Evolutionary conservation across 192 early-diverging fungal genomes (phyloP), one percentile per base, ranked within the genome.

Genomic region (Backusella psychrophila): DNA sequence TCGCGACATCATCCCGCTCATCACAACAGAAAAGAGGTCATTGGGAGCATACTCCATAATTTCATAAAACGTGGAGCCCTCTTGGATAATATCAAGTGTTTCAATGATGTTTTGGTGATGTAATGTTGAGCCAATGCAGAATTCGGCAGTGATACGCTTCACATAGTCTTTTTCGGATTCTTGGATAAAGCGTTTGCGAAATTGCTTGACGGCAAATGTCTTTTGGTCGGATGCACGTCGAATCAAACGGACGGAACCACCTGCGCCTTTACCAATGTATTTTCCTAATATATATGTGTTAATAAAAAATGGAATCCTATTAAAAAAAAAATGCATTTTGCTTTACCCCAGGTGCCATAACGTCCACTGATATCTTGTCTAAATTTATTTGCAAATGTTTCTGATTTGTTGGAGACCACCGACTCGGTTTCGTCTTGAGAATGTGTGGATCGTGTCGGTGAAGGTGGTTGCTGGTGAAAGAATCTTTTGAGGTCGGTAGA

Each of bases 31-130:
- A 72, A 92, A 98, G 74, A 98, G 85, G 80, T 98, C 97, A 67
- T 93, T 92, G 66, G 92, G 92, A 46, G 93, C 94, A 88, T 93
- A 97, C 84, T 98, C 97, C 94, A 94, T 92, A 66, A 94, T 89
- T 83, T 94, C 88, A 75, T 91, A 93, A 63, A 90, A 89, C 31
- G 82, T 83, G 4, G 56, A 63, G 3, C n/a, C 23, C 67, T 93
- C 92, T 77, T 91, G 87, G 33, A 94, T 87, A 70, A 94, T 90
- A 72, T 93, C 91, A 66, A 93, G 65, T 0, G 91, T 93, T 83
- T 93, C 92, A 33, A 94, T 91, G 41, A 94, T 88, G 76, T 93
- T 94, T 36, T 88, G 86, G 73, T 94, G 92, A 75, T 91, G 91
- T 19, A 94, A 80, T 0, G 89, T 90, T 3, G 91, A 93, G 33